Evolutionary conservation across 495 filamentous ascomycete genomes (phyloP).

Genomic region (Aspergillus sparsus): DNA sequence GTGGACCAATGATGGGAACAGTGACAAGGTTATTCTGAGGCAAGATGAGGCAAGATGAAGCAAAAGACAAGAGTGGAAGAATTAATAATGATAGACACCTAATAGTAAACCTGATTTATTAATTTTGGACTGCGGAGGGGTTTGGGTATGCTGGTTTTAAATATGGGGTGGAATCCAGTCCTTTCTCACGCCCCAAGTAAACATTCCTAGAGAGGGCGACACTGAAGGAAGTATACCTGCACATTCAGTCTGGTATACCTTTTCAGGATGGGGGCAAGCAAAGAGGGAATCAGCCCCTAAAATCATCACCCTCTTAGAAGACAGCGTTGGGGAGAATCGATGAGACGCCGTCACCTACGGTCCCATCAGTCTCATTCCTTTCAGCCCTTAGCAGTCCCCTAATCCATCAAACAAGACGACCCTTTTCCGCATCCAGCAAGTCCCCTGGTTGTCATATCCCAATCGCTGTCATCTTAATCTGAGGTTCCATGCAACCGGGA

Average conservation of each 20-base stretch:
- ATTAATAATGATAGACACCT: conserved; percentile 5
- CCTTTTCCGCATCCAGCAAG: not conserved
- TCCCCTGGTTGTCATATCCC: not conserved
- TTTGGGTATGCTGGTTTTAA: conserved; percentile 9
- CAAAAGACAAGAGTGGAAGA: not conserved
- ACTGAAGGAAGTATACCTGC: too few relatives aligned
- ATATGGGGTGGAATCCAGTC: conserved; percentile 1
- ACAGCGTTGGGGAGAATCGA: not conserved
- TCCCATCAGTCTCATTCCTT: not conserved
- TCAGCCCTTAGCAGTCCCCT: not conserved
- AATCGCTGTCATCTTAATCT: not conserved
- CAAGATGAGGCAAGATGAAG: not conserved
- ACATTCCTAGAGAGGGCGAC: not conserved
- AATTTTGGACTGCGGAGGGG: not conserved
- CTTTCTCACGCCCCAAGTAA: not conserved
- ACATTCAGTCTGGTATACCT: not conserved
- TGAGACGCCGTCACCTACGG: not conserved
- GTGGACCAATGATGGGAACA: conserved; percentile 27
- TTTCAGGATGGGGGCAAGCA: not conserved
- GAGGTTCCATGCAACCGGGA: conserved; percentile 1
- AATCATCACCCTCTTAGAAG: not conserved
- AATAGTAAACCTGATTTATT: not conserved
- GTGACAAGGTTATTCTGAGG: conserved; percentile 1
- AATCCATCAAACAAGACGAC: not conserved
- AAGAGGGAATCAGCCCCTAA: not conserved